A percentile compares a stretch with the other conserved stretches of the same genome.
phyloP scores from a whole-genome alignment of 441 rosid genomes.

The Aquilaria agallochum region DNA sequence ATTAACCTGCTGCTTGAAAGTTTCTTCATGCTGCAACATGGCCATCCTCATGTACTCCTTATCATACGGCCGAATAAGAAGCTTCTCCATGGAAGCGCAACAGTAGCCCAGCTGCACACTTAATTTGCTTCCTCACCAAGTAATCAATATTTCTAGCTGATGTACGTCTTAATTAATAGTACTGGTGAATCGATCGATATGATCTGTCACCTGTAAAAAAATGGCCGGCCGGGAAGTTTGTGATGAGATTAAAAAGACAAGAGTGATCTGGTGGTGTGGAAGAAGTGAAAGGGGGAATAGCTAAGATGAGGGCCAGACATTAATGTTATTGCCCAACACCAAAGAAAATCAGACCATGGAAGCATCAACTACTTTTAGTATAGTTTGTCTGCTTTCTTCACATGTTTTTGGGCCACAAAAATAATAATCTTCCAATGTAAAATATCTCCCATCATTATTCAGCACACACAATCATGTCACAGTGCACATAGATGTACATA shows the following conservation, averaged over 20 bases:
- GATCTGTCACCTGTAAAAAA: too few species aligned
- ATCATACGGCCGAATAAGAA: slow-evolving; percentile 62
- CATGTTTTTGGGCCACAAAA: slow-evolving; percentile 41
- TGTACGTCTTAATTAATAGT: neutral
- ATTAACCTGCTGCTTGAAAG: slow-evolving; percentile 86
- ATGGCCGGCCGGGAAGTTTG: too few species aligned
- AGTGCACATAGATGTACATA: neutral
- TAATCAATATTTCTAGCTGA: slow-evolving; percentile 10
- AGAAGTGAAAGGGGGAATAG: slow-evolving; percentile 1
- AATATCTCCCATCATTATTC: slow-evolving; percentile 26
- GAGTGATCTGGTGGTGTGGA: neutral
- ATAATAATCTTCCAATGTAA: slow-evolving; percentile 11
- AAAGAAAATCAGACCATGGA: neutral
- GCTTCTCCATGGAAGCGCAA: slow-evolving; percentile 62
- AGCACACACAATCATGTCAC: neutral
- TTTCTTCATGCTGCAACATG: slow-evolving; percentile 93
- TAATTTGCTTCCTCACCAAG: slow-evolving; percentile 11
- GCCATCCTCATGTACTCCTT: slow-evolving; percentile 93
- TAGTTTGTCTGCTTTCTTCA: slow-evolving; percentile 33
- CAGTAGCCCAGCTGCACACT: too few species aligned
- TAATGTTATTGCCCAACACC: slow-evolving; percentile 16
- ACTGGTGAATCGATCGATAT: slow-evolving; percentile 8
- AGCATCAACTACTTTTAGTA: slow-evolving; percentile 15
- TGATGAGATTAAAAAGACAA: neutral
- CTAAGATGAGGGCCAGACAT: neutral